These are phyloP conservation scores for Mucor sp. DNA, from an alignment of 371 early-diverging fungal genomes.

Conservation along the genomic window DNA sequence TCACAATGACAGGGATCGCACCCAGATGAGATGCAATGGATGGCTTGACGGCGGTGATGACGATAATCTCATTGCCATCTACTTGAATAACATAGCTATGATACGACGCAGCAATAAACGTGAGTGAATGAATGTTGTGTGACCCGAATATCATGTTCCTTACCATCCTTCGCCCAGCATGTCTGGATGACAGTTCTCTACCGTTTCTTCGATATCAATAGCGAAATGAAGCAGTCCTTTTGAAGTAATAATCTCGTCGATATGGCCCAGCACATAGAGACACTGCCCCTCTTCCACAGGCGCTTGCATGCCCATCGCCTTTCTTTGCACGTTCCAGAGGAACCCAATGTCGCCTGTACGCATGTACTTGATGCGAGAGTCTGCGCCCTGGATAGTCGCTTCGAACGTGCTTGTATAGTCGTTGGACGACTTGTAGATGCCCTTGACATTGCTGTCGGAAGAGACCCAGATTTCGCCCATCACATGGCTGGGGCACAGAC, in stretches of 20 bases:
- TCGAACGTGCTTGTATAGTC: conserved; percentile 21
- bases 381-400: conserved; percentile 60
- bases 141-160: background rate
- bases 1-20: conserved; percentile 60
- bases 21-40: conserved; percentile 34
- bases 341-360: conserved; percentile 86
- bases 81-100: conserved; percentile 48
- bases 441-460: conserved; percentile 60
- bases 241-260: conserved; percentile 66
- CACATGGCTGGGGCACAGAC: conserved; percentile 62
- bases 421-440: conserved; percentile 29
- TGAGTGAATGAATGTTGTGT: background rate
- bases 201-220: conserved; percentile 72
- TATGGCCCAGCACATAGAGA: conserved; percentile 74
- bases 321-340: conserved; percentile 57
- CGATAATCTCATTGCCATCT: conserved; percentile 40
- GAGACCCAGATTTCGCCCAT: conserved; percentile 89
- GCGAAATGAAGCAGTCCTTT: conserved; percentile 70
- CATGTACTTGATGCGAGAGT: conserved; percentile 63
- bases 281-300: conserved; percentile 63
- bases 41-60: conserved; percentile 45
- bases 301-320: conserved; percentile 24
- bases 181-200: conserved; percentile 60
- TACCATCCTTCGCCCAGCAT: conserved; percentile 61
- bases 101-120: background rate